Evolutionary conservation across 2,329 filamentous ascomycete species (phyloP).

Genomic region (Nigrospora sphaerica): DNA sequence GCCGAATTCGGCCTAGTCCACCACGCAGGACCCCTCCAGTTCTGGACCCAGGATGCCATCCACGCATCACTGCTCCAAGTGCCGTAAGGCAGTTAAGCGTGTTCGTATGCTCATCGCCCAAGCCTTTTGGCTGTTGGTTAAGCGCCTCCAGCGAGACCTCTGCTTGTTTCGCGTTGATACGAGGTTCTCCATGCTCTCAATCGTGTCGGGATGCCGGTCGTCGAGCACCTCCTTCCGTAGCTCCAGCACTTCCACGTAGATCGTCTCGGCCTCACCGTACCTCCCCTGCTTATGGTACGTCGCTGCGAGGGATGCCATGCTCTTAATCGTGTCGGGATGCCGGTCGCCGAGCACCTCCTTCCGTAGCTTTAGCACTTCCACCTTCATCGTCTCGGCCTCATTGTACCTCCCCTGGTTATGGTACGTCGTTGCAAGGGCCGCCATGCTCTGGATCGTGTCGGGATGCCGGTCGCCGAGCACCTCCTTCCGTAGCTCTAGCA

Average conservation of each 20-base stretch:
- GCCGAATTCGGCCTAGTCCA: no score
- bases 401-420: constrained; percentile 3
- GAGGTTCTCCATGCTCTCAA: neutral
- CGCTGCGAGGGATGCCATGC: constrained; percentile 13
- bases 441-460: constrained; percentile 14
- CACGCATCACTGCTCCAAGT: no score
- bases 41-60: no score
- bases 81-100: no score
- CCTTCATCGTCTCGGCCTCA: constrained; percentile 2
- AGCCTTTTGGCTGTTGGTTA: no score
- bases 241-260: neutral
- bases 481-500: neutral
- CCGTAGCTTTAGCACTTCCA: constrained; percentile 1
- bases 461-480: constrained; percentile 13
- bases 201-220: constrained; percentile 2
- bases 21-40: no score
- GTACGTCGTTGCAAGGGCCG: constrained; percentile 11
- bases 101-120: no score
- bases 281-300: constrained; percentile 6
- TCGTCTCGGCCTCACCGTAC: constrained; percentile 4
- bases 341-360: constrained; percentile 10
- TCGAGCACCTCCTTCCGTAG: neutral
- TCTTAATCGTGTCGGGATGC: constrained; percentile 14
- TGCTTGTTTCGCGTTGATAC: no score
- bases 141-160: no score